These are phyloP conservation scores for Simmondsia chinensis DNA, from an alignment of 148 eudicot genomes.

Conservation along the genomic window DNA sequence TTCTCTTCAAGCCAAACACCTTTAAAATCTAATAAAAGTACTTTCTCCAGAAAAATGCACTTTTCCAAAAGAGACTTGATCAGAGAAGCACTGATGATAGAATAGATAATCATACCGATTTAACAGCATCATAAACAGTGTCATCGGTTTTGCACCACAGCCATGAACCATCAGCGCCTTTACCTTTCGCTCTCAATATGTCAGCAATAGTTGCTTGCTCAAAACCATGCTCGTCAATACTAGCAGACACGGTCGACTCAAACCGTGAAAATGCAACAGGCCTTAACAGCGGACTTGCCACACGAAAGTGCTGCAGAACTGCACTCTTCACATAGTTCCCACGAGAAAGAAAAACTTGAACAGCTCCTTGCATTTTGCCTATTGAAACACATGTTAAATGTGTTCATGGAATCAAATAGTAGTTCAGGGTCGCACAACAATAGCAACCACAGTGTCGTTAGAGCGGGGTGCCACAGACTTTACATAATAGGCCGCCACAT, in stretches of 20 bases:
- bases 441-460: too few relatives aligned
- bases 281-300: slow-evolving; percentile 47
- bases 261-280: slow-evolving; percentile 49
- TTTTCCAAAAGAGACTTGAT: neutral
- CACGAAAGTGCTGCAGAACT: slow-evolving; percentile 57
- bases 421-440: too few relatives aligned
- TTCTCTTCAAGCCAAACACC: too few relatives aligned
- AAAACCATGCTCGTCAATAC: slow-evolving; percentile 89
- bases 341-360: slow-evolving; percentile 41
- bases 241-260: slow-evolving; percentile 57
- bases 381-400: too few relatives aligned
- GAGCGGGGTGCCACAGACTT: too few relatives aligned
- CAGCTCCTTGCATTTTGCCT: slow-evolving; percentile 79
- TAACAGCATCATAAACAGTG: slow-evolving; percentile 90
- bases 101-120: slow-evolving; percentile 53
- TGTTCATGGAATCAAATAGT: too few relatives aligned
- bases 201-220: slow-evolving; percentile 93
- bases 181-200: slow-evolving; percentile 72
- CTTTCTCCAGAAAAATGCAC: neutral
- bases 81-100: neutral
- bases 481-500: too few relatives aligned
- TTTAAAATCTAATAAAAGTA: too few relatives aligned
- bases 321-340: slow-evolving; percentile 57
- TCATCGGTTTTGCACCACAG: slow-evolving; percentile 96
- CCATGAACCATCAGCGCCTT: slow-evolving; percentile 96